phyloP scores from a whole-genome alignment of 305 asterid species.

The Solanum hybrid region DNA sequence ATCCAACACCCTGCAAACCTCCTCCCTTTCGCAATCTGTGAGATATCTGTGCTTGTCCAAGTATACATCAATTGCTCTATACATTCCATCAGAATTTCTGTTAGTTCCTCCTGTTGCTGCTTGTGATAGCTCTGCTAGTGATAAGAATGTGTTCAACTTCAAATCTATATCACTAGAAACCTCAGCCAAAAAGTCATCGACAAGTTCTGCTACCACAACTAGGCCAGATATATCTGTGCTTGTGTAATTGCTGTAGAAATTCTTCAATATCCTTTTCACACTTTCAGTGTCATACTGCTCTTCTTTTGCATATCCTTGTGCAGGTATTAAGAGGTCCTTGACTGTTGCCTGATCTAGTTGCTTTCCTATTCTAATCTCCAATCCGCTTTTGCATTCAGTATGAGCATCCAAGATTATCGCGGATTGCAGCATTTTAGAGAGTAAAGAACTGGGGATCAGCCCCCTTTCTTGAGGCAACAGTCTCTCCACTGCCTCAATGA shows the following conservation, averaged over 20 bases:
- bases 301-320: slow-evolving; percentile 40
- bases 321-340: slow-evolving; percentile 47
- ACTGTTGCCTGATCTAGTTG: slow-evolving; percentile 50
- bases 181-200: slow-evolving; percentile 53
- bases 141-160: slow-evolving; percentile 30
- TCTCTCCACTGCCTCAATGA: slow-evolving; percentile 43
- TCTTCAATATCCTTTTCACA: slow-evolving; percentile 54
- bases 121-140: slow-evolving; percentile 41
- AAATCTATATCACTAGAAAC: slow-evolving; percentile 51
- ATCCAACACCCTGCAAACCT: slow-evolving; percentile 46
- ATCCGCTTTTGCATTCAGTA: slow-evolving; percentile 34
- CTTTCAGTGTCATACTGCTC: slow-evolving; percentile 51
- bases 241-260: slow-evolving; percentile 37
- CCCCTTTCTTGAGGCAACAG: slow-evolving; percentile 35
- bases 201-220: slow-evolving; percentile 37
- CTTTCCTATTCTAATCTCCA: slow-evolving; percentile 62
- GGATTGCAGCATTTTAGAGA: slow-evolving; percentile 46
- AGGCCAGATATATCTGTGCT: slow-evolving; percentile 22
- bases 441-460: slow-evolving; percentile 35
- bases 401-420: slow-evolving; percentile 39
- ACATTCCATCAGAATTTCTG: slow-evolving; percentile 37
- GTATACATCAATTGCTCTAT: slow-evolving; percentile 57
- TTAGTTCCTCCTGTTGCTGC: slow-evolving; percentile 36
- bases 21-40: slow-evolving; percentile 55
- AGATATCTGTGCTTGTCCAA: slow-evolving; percentile 59